Evolutionary conservation across 1,284 basidiomycete species (phyloP), one percentile per base, ranked within the genome.

Genomic region (Ustilago vetiveriae): DNA sequence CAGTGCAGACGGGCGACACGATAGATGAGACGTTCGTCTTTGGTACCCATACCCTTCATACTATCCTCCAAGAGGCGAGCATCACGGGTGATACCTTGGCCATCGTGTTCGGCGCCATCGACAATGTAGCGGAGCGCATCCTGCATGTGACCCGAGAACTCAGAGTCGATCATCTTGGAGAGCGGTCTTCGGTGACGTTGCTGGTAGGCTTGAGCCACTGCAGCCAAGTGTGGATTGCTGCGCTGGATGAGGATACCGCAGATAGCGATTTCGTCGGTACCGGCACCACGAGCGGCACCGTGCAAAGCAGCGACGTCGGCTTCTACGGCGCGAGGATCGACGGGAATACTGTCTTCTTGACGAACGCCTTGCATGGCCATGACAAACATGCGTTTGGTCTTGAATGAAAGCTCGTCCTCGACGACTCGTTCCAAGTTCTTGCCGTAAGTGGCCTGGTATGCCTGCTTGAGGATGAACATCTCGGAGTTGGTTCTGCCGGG

Each of bases 21-120:
- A 37, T 73, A 70, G 53, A 76, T 40, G 6, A 74, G 50, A 19
- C 60, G 55, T 43, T 74, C 72, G 49, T 75, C 75, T 40, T 79
- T 75, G 22, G 81, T 82, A 7, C 81, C 81, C 50, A 75, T 59
- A 17, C 81, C 81, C 29, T 70, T 68, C 80, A 81, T 80, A 29
- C 74, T 62, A 23, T 74, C 74, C 62, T 81, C 74, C 19, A 82
- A 49, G 32, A 79, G 36, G 6, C 73, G 63, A 5, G 80, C 81
- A 48, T 82, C 80, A 14, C 80, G 49, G 46, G 65, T 67, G 41
- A 78, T 52, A 6, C 81, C 81, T 11, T 58, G 62, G 6, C 69
- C 75, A 29, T 79, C 78, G 36, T 66, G 58, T 53, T 82, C 79
- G 19, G 70, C 81, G 9, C 74, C 77, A n/a, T 76, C 68, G 40